A percentile compares a stretch with the other conserved stretches of the same genome.
Conservation (phyloP, 306 rosid species). For the Castanea crenata region DNA sequence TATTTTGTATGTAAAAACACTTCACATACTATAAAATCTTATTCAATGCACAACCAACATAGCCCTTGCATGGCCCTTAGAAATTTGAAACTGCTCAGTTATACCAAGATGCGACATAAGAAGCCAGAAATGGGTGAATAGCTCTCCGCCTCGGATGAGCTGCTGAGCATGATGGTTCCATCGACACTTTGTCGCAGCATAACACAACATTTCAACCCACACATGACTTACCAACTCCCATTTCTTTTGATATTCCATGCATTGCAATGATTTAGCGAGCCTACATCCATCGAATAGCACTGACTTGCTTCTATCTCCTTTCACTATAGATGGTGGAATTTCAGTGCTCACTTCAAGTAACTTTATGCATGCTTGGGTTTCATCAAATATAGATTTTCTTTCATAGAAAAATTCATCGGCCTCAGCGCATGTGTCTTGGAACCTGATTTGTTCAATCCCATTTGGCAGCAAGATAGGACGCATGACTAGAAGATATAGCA, state of each 20-base stretch:
- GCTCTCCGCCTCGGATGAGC: slow-evolving; percentile 27
- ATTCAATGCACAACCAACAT: slow-evolving; percentile 10
- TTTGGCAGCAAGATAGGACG: slow-evolving; percentile 30
- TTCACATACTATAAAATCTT: no score
- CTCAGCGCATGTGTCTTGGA: slow-evolving; percentile 43
- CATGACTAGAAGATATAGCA: slow-evolving; percentile 30
- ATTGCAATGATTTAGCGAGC: slow-evolving; percentile 1
- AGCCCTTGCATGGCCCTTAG: slow-evolving; percentile 28
- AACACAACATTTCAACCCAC: slow-evolving; percentile 31
- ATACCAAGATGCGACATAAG: slow-evolving; percentile 42
- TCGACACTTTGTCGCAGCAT: slow-evolving; percentile 26
- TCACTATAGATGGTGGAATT: slow-evolving; percentile 23
- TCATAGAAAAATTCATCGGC: slow-evolving; percentile 15
- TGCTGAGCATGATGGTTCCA: slow-evolving; percentile 31
- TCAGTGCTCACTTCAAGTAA: background rate
- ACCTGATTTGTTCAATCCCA: slow-evolving; percentile 29
- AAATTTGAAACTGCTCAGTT: slow-evolving; percentile 29
- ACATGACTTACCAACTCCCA: slow-evolving; percentile 24
- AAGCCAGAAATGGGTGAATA: slow-evolving; percentile 28
- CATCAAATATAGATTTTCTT: background rate
- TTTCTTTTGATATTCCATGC: background rate
- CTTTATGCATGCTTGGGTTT: background rate
- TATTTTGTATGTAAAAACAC: no score
- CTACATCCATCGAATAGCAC: slow-evolving; percentile 29
- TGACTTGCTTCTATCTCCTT: slow-evolving; percentile 37